Base-by-base conservation (phyloP, 345 rosid species). In the Citropsis articulata region DNA sequence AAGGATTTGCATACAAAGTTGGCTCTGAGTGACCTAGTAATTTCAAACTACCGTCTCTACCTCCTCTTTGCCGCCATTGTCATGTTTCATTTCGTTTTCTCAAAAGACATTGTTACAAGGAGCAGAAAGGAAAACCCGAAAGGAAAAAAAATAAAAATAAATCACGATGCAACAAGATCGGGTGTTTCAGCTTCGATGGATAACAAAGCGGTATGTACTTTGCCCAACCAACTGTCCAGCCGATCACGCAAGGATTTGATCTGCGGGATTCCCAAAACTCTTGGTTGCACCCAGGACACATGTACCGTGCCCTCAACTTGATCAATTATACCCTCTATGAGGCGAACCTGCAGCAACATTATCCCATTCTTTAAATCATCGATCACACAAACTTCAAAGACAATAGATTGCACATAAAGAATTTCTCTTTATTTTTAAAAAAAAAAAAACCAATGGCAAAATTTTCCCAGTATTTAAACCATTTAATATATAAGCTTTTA, bases 171-270 rank as follows among this genome's bases (percentile, higher is more conserved):
- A 68, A 94, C 94, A 31, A 97, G 95, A 86, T 97, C 99, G 0
- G 99, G 99, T 67, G 98, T 97, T 84, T 97, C 99, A 0, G 99
- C 98, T 88, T 97, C 99, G 13, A 97, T 87, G 30, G 99, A 97
- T 73, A 92, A 53, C 83, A 88, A 83, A 7, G 99, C 93, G 2
- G 90, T 83, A 86, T 83, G 97, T 45, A 97, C 99, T 89, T 92
- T 94, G 76, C 76, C 97, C 76, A 91, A 77, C 98, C 99, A 97
- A 74, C 27, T 83, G 80, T 97, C 93, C 80, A 97, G 81, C 60
- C 93, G 97, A 75, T 93, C 97, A 38, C 92, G 88, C 89, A 97
- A 87, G 42, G 98, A 90, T 82, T 85, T 91, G 88, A 97, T 88
- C 87, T 97, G 99, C 35, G 93, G 85, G 64, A 92, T 97, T 73